phyloP scores from a whole-genome alignment of 2,329 filamentous ascomycete species.

The Westerdykella sp. region DNA sequence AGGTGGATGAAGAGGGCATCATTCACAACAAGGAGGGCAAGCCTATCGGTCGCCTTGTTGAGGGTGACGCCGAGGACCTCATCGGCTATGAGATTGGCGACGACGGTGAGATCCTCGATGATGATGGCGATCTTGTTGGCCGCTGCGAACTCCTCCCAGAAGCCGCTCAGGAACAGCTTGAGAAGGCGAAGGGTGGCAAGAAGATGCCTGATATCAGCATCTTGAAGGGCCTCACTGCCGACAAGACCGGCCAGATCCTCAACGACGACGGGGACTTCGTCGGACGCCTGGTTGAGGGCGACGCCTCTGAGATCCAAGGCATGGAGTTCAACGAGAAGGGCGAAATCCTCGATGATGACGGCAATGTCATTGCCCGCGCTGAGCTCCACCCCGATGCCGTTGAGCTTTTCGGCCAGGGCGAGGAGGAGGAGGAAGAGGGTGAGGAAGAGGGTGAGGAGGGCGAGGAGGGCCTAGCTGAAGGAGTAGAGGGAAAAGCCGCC shows the following conservation, averaged over 20 bases:
- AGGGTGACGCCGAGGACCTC: conserved; percentile 49
- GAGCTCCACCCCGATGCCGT: conserved; percentile 44
- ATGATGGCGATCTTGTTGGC: conserved; percentile 51
- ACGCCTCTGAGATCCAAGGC: conserved; percentile 44
- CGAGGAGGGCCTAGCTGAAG: conserved; percentile 5
- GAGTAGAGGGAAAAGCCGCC: conserved; percentile 18
- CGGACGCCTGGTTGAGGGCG: conserved; percentile 44
- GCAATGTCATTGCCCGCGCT: conserved; percentile 49
- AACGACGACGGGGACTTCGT: conserved; percentile 48
- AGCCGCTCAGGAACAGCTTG: conserved; percentile 38
- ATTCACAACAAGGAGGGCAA: conserved; percentile 49
- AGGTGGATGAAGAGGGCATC: conserved; percentile 50
- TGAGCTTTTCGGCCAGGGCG: conserved; percentile 33
- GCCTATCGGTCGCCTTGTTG: conserved; percentile 44
- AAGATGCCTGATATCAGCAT: conserved; percentile 43
- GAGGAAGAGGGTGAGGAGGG: conserved; percentile 20
- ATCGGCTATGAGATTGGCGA: conserved; percentile 49
- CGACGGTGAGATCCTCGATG: conserved; percentile 51
- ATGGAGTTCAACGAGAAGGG: conserved; percentile 48
- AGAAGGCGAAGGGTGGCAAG: conserved; percentile 32
- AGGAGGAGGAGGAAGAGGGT: conserved; percentile 20
- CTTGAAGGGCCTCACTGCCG: conserved; percentile 44
- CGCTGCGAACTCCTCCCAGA: conserved; percentile 47
- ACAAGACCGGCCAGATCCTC: conserved; percentile 44
- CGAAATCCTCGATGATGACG: conserved; percentile 50